phyloP scores from a whole-genome alignment of 2,329 filamentous ascomycete species.

The Botrytis tulipae region DNA sequence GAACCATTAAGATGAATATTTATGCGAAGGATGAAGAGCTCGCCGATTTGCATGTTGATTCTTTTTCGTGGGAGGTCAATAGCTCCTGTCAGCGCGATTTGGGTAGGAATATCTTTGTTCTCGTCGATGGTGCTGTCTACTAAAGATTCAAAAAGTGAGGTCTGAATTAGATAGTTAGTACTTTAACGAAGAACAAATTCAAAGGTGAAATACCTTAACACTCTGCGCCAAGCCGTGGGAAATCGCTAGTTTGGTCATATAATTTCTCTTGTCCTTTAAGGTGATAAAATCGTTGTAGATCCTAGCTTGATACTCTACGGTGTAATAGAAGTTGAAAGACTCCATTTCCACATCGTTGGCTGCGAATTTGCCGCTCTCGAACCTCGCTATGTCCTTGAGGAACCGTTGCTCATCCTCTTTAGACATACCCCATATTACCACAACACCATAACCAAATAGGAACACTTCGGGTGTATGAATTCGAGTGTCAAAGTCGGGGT shows the following conservation, averaged over 20 bases:
- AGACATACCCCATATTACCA: constrained; percentile 98
- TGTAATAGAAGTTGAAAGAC: constrained; percentile 99
- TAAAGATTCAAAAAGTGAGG: constrained; percentile 92
- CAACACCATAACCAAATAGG: constrained; percentile 94
- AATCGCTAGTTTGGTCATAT: constrained; percentile 97
- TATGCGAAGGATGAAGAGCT: constrained; percentile 95
- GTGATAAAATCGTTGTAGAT: constrained; percentile 99
- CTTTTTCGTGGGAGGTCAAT: constrained; percentile 83
- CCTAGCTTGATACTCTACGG: constrained; percentile 91
- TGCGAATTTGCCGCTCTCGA: constrained; percentile 85
- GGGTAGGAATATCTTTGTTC: constrained; percentile 87
- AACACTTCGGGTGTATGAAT: constrained; percentile 95
- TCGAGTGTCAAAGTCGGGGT: constrained; percentile 76
- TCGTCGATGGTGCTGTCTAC: constrained; percentile 91
- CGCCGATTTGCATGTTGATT: constrained; percentile 99
- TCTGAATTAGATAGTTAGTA: constrained; percentile 48
- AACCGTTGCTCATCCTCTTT: constrained; percentile 86
- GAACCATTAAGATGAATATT: constrained; percentile 97
- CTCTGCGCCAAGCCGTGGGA: constrained; percentile 94
- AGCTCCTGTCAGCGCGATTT: constrained; percentile 89
- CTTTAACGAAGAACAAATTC: constrained; percentile 9
- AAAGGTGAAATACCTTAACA: constrained; percentile 65
- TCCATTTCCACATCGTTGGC: constrained; percentile 91
- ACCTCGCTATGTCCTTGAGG: constrained; percentile 89
- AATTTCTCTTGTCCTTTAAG: constrained; percentile 87